phyloP scores from a whole-genome alignment of 768 basidiomycete species.

The Clitopilus hobsonii region DNA sequence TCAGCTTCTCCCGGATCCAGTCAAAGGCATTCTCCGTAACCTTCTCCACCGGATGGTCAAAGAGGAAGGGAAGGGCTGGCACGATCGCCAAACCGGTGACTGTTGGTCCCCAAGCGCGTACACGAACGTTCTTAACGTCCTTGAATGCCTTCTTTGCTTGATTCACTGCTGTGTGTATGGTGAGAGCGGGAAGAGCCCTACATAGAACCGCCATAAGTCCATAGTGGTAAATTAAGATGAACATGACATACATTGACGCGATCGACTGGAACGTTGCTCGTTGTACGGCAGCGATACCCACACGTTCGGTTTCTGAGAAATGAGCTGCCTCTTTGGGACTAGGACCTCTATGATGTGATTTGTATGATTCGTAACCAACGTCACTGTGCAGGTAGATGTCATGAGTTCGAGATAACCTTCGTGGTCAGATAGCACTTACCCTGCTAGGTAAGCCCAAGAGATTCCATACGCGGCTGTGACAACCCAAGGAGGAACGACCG shows the following conservation, averaged over 20 bases:
- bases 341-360: conserved; percentile 65
- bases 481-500: conserved; percentile 65
- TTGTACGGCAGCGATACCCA: conserved; percentile 69
- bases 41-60: conserved; percentile 75
- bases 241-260: conserved; percentile 65
- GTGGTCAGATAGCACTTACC: conserved; percentile 16
- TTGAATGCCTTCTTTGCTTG: conserved; percentile 67
- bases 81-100: conserved; percentile 68
- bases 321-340: conserved; percentile 60
- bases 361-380: conserved; percentile 79
- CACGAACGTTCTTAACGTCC: conserved; percentile 48
- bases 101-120: conserved; percentile 76
- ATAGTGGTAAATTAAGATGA: conserved; percentile 5
- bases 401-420: not conserved
- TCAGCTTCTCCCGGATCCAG: conserved; percentile 58
- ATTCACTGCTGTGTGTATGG: conserved; percentile 78
- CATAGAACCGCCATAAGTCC: conserved; percentile 8
- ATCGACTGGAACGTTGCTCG: conserved; percentile 77
- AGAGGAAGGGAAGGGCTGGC: conserved; percentile 70
- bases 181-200: conserved; percentile 83
- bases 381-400: conserved; percentile 36
- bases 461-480: conserved; percentile 79
- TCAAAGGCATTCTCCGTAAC: conserved; percentile 65
- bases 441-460: conserved; percentile 76
- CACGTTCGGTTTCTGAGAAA: conserved; percentile 65